A percentile compares a stretch with the other conserved stretches of the same genome.
Evolutionary conservation across 495 filamentous ascomycete genomes (phyloP).

Genomic region (Melanomma pulvis-pyrius): DNA sequence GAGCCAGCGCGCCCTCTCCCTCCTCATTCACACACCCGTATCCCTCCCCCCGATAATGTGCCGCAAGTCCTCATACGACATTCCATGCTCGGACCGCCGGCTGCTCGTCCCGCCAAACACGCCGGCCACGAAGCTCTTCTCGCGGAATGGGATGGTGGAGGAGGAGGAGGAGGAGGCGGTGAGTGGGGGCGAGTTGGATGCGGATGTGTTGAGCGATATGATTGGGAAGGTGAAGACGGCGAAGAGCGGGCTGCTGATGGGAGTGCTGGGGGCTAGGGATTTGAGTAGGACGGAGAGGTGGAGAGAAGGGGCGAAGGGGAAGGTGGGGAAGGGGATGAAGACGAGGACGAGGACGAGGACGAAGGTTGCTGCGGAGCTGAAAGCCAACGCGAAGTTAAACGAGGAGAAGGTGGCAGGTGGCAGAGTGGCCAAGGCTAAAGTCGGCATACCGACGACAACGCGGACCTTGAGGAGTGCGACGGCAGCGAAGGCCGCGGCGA

Average conservation of each 20-base stretch:
- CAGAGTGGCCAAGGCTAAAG: background rate
- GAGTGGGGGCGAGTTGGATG: slow-evolving; percentile 9
- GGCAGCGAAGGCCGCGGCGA: background rate
- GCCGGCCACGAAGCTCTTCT: background rate
- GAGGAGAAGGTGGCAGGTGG: background rate
- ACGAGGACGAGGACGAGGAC: background rate
- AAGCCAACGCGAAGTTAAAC: background rate
- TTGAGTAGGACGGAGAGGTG: background rate
- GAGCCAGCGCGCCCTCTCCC: background rate
- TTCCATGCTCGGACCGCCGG: slow-evolving; percentile 2
- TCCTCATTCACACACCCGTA: background rate
- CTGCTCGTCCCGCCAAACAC: slow-evolving; percentile 28
- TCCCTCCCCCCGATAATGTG: background rate
- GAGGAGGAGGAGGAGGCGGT: background rate
- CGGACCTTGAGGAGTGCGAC: background rate
- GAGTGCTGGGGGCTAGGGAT: background rate
- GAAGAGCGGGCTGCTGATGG: background rate
- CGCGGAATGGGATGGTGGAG: background rate
- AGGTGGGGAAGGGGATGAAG: background rate
- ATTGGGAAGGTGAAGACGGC: slow-evolving; percentile 20
- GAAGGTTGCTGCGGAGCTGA: background rate
- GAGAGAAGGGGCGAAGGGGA: background rate
- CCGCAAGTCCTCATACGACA: slow-evolving; percentile 9
- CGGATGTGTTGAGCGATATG: slow-evolving; percentile 7
- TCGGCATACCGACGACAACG: background rate